phyloP scores from a whole-genome alignment of 495 filamentous ascomycete species.

The Friedmanniomyces simplex region DNA sequence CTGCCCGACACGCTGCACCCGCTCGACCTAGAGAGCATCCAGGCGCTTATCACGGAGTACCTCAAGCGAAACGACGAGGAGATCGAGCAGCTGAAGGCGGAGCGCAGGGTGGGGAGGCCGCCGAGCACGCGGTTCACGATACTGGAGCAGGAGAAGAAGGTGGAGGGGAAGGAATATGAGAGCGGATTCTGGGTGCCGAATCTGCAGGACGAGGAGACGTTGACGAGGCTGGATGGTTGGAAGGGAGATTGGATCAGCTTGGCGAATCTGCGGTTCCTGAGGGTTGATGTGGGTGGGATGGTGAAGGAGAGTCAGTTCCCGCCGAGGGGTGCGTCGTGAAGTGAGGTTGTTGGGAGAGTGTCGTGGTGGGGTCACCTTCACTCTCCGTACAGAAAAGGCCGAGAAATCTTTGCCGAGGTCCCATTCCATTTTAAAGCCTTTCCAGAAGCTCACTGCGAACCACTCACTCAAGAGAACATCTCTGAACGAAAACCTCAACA shows the following conservation, averaged over 20 bases:
- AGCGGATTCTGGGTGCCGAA: conserved; percentile 75
- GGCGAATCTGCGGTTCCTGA: conserved; percentile 45
- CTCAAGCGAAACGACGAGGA: conserved; percentile 71
- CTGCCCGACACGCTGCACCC: conserved; percentile 44
- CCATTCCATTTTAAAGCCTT: too few species aligned
- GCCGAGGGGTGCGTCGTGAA: conserved; percentile 24
- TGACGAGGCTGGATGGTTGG: conserved; percentile 47
- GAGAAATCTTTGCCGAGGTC: too few species aligned
- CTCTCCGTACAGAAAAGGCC: too few species aligned
- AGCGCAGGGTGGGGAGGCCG: conserved; percentile 72
- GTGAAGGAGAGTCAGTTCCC: conserved; percentile 29
- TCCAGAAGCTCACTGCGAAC: too few species aligned
- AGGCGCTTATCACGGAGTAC: conserved; percentile 53
- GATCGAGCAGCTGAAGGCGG: conserved; percentile 57
- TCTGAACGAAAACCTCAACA: background rate
- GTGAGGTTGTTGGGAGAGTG: background rate
- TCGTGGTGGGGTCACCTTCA: too few species aligned
- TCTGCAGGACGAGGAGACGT: conserved; percentile 42
- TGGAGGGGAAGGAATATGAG: conserved; percentile 68
- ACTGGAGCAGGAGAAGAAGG: conserved; percentile 55
- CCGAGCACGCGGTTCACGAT: conserved; percentile 66
- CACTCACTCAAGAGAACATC: too few species aligned
- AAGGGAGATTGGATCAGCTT: conserved; percentile 53
- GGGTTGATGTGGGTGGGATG: conserved; percentile 24
- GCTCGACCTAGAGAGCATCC: conserved; percentile 48